These are phyloP conservation scores for Saturnispora halmiae DNA, from an alignment of 805 yeast species.

Conservation along the genomic window DNA sequence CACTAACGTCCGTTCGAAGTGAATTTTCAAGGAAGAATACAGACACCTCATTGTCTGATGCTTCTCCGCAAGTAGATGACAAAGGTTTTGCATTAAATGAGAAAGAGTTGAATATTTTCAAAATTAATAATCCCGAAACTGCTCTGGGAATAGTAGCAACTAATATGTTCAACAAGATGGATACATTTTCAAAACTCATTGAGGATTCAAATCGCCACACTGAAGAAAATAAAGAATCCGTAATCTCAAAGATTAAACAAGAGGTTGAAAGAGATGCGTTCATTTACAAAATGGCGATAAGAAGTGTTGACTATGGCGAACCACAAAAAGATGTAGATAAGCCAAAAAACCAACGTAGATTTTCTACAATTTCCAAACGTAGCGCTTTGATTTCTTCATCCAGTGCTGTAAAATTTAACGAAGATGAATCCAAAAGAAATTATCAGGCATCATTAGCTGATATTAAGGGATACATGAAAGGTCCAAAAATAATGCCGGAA, in stretches of 20 bases:
- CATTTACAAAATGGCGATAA: conserved; percentile 1
- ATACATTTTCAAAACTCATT: conserved; percentile 2
- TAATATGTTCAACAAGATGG: conserved; percentile 6
- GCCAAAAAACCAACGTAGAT: conserved; percentile 3
- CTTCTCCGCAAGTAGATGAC: not conserved
- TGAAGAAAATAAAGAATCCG: too few relatives aligned
- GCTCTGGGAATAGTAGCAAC: conserved; percentile 5
- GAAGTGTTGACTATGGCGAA: conserved; percentile 7
- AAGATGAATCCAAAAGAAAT: conserved; percentile 4
- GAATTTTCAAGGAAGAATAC: not conserved
- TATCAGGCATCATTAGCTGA: conserved; percentile 39
- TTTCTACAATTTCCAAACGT: conserved; percentile 6
- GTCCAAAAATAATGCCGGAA: conserved; percentile 58
- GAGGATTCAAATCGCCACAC: not conserved
- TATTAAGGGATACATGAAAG: conserved; percentile 57
- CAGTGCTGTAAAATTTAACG: not conserved
- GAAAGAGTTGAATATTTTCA: conserved; percentile 1
- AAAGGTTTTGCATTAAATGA: not conserved
- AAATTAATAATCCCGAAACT: conserved; percentile 6
- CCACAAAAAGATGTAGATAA: not conserved
- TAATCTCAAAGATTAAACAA: not conserved
- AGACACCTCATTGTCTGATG: not conserved
- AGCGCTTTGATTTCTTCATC: conserved; percentile 4
- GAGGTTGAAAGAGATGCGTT: conserved; percentile 5
- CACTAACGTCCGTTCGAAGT: not conserved